phyloP scores from a whole-genome alignment of 2,329 filamentous ascomycete species.

The Aspergillus sp. region DNA sequence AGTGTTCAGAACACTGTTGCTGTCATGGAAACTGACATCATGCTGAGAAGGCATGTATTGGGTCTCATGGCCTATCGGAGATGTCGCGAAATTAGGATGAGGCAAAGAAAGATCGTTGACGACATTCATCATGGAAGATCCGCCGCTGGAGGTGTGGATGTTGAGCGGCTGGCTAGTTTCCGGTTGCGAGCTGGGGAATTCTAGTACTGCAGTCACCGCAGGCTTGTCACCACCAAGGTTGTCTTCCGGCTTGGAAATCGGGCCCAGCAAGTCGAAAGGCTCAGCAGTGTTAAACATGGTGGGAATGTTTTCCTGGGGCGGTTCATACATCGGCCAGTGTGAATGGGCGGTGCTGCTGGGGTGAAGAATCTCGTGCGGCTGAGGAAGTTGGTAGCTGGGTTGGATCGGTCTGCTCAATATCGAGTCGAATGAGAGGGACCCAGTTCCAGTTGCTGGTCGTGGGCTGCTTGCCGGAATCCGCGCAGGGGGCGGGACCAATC shows the following conservation, averaged over 20 bases:
- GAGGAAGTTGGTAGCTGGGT: constrained; percentile 25
- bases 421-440: constrained; percentile 32
- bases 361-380: constrained; percentile 28
- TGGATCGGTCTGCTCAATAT: constrained; percentile 25
- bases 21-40: constrained; percentile 27
- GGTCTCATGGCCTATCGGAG: constrained; percentile 25
- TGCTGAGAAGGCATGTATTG: constrained; percentile 29
- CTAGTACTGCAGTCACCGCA: constrained; percentile 30
- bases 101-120: constrained; percentile 31
- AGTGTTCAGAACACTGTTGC: constrained; percentile 25
- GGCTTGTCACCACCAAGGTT: constrained; percentile 26
- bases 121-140: constrained; percentile 29
- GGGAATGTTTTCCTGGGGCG: constrained; percentile 28
- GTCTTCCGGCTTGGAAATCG: constrained; percentile 32
- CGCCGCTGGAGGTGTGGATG: constrained; percentile 22
- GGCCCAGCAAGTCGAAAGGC: constrained; percentile 29
- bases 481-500: constrained; percentile 33
- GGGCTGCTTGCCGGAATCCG: constrained; percentile 35
- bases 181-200: constrained; percentile 27
- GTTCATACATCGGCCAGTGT: constrained; percentile 32
- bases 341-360: constrained; percentile 23
- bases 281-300: constrained; percentile 28
- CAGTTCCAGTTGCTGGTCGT: constrained; percentile 23
- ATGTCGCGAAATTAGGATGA: constrained; percentile 24
- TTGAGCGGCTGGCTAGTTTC: constrained; percentile 26